Evolutionary conservation across 1,284 basidiomycete species (phyloP).

Genomic region (Bondarzewia mesenterica): DNA sequence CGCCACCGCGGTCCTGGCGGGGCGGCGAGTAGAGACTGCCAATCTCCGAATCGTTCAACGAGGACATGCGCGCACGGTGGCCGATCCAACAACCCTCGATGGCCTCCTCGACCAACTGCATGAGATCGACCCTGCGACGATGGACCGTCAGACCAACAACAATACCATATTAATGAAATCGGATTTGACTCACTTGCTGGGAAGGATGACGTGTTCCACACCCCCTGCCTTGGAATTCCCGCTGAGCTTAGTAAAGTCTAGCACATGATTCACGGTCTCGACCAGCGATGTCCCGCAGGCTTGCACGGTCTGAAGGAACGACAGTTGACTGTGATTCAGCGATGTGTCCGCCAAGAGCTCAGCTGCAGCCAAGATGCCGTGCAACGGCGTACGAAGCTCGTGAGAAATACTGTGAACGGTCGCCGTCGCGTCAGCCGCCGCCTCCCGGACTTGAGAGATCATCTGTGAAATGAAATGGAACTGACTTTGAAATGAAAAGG

Average conservation of each 20-base stretch:
- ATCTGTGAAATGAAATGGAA: slow-evolving; percentile 2
- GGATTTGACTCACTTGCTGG: slow-evolving; percentile 43
- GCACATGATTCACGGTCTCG: slow-evolving; percentile 91
- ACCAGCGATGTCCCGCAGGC: slow-evolving; percentile 82
- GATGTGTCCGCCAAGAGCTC: slow-evolving; percentile 82
- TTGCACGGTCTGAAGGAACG: slow-evolving; percentile 84
- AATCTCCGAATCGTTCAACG: slow-evolving; percentile 66
- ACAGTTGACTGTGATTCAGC: slow-evolving; percentile 75
- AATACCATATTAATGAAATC: background rate
- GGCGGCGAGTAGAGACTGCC: slow-evolving; percentile 90
- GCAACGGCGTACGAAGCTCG: slow-evolving; percentile 84
- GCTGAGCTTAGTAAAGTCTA: slow-evolving; percentile 94
- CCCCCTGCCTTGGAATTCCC: slow-evolving; percentile 77
- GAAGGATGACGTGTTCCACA: slow-evolving; percentile 65
- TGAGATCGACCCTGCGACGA: slow-evolving; percentile 65
- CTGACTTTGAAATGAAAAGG: slow-evolving; percentile 83
- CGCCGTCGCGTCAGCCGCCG: slow-evolving; percentile 8
- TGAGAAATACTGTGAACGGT: slow-evolving; percentile 85
- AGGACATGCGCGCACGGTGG: slow-evolving; percentile 71
- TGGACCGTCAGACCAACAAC: slow-evolving; percentile 1
- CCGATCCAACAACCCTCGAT: slow-evolving; percentile 96
- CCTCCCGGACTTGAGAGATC: too few relatives aligned
- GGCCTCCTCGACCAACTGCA: slow-evolving; percentile 90
- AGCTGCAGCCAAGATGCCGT: slow-evolving; percentile 89
- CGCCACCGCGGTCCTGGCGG: slow-evolving; percentile 36